These are phyloP conservation scores for Vigna nakashimae DNA, from an alignment of 306 rosid species.

Conservation along the genomic window DNA sequence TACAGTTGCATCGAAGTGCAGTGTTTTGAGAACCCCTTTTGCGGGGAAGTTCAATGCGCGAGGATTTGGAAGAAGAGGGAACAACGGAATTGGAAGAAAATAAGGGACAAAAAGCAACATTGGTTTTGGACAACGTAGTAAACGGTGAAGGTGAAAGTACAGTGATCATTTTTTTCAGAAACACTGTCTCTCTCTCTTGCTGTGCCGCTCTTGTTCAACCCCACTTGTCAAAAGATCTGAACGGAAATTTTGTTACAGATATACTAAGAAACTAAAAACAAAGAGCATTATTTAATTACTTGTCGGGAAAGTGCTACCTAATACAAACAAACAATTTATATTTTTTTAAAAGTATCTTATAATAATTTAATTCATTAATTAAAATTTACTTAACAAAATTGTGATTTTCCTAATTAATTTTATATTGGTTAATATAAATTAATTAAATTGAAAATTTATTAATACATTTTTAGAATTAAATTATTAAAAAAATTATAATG, in stretches of 20 bases:
- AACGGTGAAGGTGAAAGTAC: constrained; percentile 54
- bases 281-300: not conserved
- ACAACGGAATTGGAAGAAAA: constrained; percentile 40
- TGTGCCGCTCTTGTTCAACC: not conserved
- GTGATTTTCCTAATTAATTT: no score
- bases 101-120: constrained; percentile 17
- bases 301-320: no score
- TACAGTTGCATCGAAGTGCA: constrained; percentile 53
- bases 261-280: not conserved
- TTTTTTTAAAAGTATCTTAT: no score
- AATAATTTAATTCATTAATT: no score
- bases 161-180: constrained; percentile 58
- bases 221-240: constrained; percentile 19
- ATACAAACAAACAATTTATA: no score
- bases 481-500: no score
- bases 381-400: no score
- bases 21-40: constrained; percentile 45
- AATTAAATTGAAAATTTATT: no score
- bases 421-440: no score
- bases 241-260: not conserved
- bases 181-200: not conserved
- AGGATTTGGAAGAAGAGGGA: constrained; percentile 40
- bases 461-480: no score
- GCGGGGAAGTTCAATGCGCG: constrained; percentile 35
- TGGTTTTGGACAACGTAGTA: constrained; percentile 43